Percentiles rank a stretch among this genome's conserved stretches.
Conservation (phyloP, 805 yeast species). For the Nakazawaea anatomiae region DNA sequence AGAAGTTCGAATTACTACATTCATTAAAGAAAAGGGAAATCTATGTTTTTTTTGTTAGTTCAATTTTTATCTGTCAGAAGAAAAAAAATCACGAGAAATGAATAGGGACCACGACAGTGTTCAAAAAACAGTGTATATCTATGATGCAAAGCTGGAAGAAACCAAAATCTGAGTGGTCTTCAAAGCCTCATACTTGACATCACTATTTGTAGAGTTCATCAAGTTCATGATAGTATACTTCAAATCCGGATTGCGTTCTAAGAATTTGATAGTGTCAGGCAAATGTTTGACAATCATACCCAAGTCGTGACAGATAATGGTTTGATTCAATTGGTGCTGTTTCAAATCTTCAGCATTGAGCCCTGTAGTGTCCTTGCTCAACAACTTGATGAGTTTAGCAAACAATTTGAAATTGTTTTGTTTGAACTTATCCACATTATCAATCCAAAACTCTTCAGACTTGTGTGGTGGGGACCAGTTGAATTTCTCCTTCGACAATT, state of each 20-base stretch:
- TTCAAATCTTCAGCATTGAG: conserved; percentile 12
- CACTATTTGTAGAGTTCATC: conserved; percentile 74
- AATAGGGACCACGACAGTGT: too few relatives aligned
- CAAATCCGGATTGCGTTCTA: conserved; percentile 46
- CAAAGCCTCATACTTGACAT: conserved; percentile 90
- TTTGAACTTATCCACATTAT: conserved; percentile 71
- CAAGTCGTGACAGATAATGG: conserved; percentile 66
- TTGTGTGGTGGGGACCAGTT: conserved; percentile 92
- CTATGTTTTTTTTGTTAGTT: too few relatives aligned
- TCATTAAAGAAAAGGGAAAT: too few relatives aligned
- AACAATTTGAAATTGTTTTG: conserved; percentile 71
- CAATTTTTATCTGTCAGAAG: too few relatives aligned
- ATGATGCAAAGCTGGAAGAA: conserved; percentile 59
- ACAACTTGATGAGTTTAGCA: conserved; percentile 50
- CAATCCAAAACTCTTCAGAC: conserved; percentile 85
- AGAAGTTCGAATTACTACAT: too few relatives aligned
- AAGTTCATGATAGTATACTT: conserved; percentile 82
- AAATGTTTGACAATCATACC: conserved; percentile 53
- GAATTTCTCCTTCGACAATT: conserved; percentile 70
- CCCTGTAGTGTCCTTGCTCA: conserved; percentile 29
- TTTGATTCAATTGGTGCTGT: conserved; percentile 31
- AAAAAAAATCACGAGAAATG: too few relatives aligned
- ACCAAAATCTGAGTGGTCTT: conserved; percentile 93
- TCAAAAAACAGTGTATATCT: too few relatives aligned
- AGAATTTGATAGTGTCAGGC: conserved; percentile 53